phyloP scores from a whole-genome alignment of 1,284 basidiomycete species.

The Boletus semigastroideus region DNA sequence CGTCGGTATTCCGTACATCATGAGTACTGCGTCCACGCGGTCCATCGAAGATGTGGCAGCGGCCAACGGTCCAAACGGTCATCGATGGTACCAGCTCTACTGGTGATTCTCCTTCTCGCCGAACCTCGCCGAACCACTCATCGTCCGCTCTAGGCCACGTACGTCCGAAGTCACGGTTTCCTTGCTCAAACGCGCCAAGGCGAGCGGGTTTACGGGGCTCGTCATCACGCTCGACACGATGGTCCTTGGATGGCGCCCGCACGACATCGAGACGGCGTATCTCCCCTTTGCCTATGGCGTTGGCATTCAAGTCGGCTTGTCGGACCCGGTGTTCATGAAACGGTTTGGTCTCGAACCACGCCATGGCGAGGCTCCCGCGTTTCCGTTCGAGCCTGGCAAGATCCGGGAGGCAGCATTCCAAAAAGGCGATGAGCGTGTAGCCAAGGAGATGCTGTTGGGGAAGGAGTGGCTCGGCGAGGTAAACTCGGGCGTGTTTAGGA shows the following conservation, averaged over 20 bases:
- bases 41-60: constrained; percentile 56
- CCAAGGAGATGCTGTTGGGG: constrained; percentile 45
- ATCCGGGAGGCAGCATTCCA: constrained; percentile 36
- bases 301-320: constrained; percentile 42
- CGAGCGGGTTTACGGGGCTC: constrained; percentile 50
- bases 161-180: constrained; percentile 46
- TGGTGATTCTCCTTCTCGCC: constrained; percentile 34
- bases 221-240: constrained; percentile 55
- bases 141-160: constrained; percentile 40
- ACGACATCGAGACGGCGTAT: constrained; percentile 41
- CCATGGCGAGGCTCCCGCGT: constrained; percentile 36
- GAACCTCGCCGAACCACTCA: not conserved
- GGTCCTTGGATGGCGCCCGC: constrained; percentile 48
- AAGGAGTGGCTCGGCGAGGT: constrained; percentile 56
- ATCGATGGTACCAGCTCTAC: constrained; percentile 65
- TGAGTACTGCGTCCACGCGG: constrained; percentile 56
- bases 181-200: constrained; percentile 50
- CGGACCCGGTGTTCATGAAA: constrained; percentile 56
- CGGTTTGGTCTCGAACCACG: constrained; percentile 33
- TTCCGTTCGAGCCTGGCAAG: constrained; percentile 56
- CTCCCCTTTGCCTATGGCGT: constrained; percentile 44
- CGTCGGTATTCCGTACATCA: constrained; percentile 52
- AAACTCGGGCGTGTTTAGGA: constrained; percentile 57
- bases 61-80: constrained; percentile 42
- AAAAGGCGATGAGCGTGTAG: constrained; percentile 47